Percentiles rank a stretch among this genome's conserved stretches.
phyloP scores from a whole-genome alignment of 306 rosid species.

The Vigna angularis region DNA sequence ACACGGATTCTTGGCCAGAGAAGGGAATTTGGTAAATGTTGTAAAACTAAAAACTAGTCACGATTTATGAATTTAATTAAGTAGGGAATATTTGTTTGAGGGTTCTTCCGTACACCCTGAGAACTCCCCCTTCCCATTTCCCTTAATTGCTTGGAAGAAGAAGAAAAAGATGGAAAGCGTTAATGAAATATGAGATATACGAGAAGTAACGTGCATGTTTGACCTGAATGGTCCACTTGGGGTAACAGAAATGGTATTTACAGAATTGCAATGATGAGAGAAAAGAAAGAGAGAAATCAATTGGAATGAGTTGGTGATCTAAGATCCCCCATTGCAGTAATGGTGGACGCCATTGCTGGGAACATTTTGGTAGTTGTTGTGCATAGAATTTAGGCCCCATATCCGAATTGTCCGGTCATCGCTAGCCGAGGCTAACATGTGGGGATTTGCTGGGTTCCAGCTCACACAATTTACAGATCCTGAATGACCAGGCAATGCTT shows the following conservation, averaged over 20 bases:
- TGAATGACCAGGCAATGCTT: slow-evolving; percentile 85
- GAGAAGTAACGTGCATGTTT: slow-evolving; percentile 71
- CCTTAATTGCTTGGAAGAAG: no score
- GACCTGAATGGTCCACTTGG: slow-evolving; percentile 73
- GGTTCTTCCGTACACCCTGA: no score
- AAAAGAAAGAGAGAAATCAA: slow-evolving; percentile 35
- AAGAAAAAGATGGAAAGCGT: background rate
- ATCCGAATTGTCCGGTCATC: slow-evolving; percentile 94
- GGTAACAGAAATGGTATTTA: slow-evolving; percentile 72
- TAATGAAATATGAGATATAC: slow-evolving; percentile 49
- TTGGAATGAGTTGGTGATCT: slow-evolving; percentile 51
- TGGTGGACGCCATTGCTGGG: slow-evolving; percentile 85
- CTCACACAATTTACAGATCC: slow-evolving; percentile 96
- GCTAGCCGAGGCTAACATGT: slow-evolving; percentile 97
- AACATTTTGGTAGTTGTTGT: slow-evolving; percentile 60
- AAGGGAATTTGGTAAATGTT: background rate
- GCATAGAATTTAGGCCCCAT: slow-evolving; percentile 85
- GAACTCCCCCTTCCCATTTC: no score
- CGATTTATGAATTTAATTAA: background rate
- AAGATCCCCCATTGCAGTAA: slow-evolving; percentile 86
- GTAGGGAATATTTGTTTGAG: background rate
- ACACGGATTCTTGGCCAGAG: no score
- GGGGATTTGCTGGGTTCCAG: slow-evolving; percentile 96
- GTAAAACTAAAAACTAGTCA: background rate
- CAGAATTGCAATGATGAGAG: slow-evolving; percentile 72